Evolutionary conservation across 2,329 filamentous ascomycete species (phyloP), one percentile per base, ranked within the genome.

Genomic region (Penicillium sp.): DNA sequence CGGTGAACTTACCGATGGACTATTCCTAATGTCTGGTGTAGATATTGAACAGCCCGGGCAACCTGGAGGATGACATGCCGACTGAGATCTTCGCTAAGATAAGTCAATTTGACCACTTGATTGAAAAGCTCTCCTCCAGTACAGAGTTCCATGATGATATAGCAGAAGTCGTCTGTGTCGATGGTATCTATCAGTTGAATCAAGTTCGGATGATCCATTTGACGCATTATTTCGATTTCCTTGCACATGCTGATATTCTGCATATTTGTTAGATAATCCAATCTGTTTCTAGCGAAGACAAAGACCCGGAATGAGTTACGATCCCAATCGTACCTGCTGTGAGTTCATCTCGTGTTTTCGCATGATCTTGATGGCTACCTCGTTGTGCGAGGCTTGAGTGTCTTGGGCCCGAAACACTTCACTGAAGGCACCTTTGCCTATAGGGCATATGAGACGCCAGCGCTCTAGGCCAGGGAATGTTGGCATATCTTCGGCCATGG

Each of bases 1-100:
- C 14, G 18, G 3, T 2, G 36, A 34, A 76, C 49, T 36, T n/a
- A 58, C 56, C 56, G 42, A 16, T 58, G 56, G 16, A 58, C 56
- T 11, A 58, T n/a, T 18, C 56, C 56, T 45, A 58, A 27, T 9
- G 40, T 51, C 9, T 49, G 31, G 45, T 58, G 56, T 5, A 58
- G 43, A 31, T 58, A 58, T 40, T 40, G 27, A 32, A 58, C 56
- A 3, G 56, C 56, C 6, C 52, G 18, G 5, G 56, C 56, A 29
- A 58, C 56, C 50, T 58, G 56, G 7, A 10, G n/a, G 16, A 58
- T 58, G 9, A 58, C 56, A 49, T 58, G 56, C 44, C 52, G 46
- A 24, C 46, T 45, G 42, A 58, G 42, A 39, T 52, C 38, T 73
- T 58, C 56, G 29, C 56, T 55, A 1, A 58, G 14, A 18, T 36